phyloP scores from a whole-genome alignment of 225 moss, liverwort and hornwort genomes.

The Climacium dendroides region DNA sequence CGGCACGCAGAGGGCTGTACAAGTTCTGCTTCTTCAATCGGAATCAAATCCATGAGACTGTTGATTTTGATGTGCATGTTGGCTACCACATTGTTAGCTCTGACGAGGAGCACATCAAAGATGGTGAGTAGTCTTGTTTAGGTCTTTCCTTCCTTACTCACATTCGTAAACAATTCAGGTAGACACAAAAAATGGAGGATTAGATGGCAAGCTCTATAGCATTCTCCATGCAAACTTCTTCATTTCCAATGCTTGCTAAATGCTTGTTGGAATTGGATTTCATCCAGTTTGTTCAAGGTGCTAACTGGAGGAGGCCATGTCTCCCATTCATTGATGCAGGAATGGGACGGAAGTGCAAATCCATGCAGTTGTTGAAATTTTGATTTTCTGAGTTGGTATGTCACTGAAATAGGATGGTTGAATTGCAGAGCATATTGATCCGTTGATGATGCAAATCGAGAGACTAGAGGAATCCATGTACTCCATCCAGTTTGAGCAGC shows the following conservation, averaged over 20 bases:
- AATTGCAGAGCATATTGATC: slow-evolving; percentile 69
- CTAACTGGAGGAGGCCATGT: not conserved
- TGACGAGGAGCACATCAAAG: slow-evolving; percentile 48
- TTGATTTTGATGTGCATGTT: slow-evolving; percentile 83
- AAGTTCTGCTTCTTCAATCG: slow-evolving; percentile 84
- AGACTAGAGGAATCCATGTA: slow-evolving; percentile 70
- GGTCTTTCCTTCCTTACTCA: not conserved
- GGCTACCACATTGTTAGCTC: slow-evolving; percentile 25
- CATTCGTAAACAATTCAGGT: not conserved
- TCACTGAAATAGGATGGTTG: not conserved
- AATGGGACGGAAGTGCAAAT: not conserved
- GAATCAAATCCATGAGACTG: slow-evolving; percentile 65
- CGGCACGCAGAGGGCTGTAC: slow-evolving; percentile 52
- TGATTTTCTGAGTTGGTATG: not conserved
- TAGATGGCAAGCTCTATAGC: not conserved
- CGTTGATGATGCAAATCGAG: slow-evolving; percentile 60
- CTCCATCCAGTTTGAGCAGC: slow-evolving; percentile 80
- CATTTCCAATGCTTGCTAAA: not conserved
- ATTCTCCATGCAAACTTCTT: not conserved
- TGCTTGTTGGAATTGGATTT: not conserved
- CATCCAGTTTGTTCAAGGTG: not conserved
- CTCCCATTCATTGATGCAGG: not conserved
- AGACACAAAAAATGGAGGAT: not conserved
- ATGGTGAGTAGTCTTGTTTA: slow-evolving; percentile 29
- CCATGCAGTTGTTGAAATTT: not conserved